Evolutionary conservation across 169 alveolate species (phyloP).

Genomic region (Pseudocohnilembus persalinus): DNA sequence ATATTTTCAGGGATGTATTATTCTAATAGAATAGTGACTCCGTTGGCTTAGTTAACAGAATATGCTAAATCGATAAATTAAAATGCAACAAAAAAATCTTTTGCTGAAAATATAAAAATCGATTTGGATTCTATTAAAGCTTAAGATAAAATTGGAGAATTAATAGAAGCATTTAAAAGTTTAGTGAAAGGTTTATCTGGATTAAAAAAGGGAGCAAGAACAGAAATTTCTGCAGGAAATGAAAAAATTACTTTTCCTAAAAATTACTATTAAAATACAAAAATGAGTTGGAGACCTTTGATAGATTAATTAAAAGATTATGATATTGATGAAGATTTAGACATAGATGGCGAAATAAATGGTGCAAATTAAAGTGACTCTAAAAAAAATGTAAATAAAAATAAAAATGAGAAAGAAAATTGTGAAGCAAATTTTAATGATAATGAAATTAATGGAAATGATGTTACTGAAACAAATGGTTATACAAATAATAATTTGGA

Average conservation of each 20-base stretch:
- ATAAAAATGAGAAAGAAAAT: too few species aligned
- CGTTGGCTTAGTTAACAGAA: constrained; percentile 16
- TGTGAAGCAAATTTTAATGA: too few species aligned
- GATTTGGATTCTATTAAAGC: constrained; percentile 26
- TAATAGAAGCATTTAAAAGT: constrained; percentile 26
- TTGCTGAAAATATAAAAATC: constrained; percentile 7
- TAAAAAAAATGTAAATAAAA: too few species aligned
- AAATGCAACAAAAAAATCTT: constrained; percentile 18
- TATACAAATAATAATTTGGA: too few species aligned
- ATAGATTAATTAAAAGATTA: constrained; percentile 13
- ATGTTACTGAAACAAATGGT: too few species aligned
- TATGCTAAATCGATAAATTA: constrained; percentile 19
- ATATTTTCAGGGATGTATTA: constrained; percentile 3
- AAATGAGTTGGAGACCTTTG: constrained; percentile 25
- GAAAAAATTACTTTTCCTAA: constrained; percentile 27
- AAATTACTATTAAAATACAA: constrained; percentile 22
- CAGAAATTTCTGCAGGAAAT: constrained; percentile 32
- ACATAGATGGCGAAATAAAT: background rate
- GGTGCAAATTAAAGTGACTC: background rate
- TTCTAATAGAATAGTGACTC: constrained; percentile 15
- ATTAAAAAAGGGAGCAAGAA: constrained; percentile 28
- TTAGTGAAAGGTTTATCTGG: constrained; percentile 29
- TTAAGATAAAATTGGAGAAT: constrained; percentile 25
- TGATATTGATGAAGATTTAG: background rate
- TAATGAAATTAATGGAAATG: background rate